Base-by-base conservation (phyloP, 768 basidiomycete species). In the button mushroom (Agaricus bisporus) region DNA sequence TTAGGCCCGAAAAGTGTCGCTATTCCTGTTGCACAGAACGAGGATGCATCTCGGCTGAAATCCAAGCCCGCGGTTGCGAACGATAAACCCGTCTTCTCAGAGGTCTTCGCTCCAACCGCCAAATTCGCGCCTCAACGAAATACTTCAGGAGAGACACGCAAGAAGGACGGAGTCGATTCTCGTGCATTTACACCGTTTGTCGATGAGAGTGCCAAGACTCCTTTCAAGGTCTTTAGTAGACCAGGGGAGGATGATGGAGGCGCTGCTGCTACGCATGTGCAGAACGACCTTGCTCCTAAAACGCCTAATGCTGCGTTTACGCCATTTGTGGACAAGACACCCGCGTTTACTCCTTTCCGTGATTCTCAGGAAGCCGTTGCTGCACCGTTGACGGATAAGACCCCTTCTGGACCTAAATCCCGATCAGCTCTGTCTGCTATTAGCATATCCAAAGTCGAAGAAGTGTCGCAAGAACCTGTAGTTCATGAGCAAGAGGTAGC, bases 191-290 rank as follows among this genome's bases (percentile, higher is more conserved):
- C 66, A 6, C 71, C 73, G 0, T 72, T 73, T 54, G 64, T 70
- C 25, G 75, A 76, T 37, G 73, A 76, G 51, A 73, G 70, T 56
- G 67, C 66, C n/a, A 68, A 68, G 49, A 76, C 78, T 7, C 76
- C 80, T 3, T 80, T 74, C 74, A 73, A 86, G 57, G 88, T 91
- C 17, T 91, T 91, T 66, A 86, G 81, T 54, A 79, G 85, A 14
- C 88, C 86, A n/a, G 83, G 83, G 0, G 73, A 75, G 39, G 71
- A 76, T 43, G 63, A 66, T 22, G 76, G 78, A 54, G 73, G 66
- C 25, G 56, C 52, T 38, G 55, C 51, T 7, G 14, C 29, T 2
- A 6, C 17, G 8, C 51, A 46, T 11, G 29, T 22, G n/a, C 39
- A 45, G 17, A 69, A 70, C 56, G 66, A 67, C 5, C 76, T 76